A percentile compares a stretch with the other conserved stretches of the same genome.
Evolutionary conservation across 257 asterid genomes (phyloP).

Genomic region (Ligustrum vulgare): DNA sequence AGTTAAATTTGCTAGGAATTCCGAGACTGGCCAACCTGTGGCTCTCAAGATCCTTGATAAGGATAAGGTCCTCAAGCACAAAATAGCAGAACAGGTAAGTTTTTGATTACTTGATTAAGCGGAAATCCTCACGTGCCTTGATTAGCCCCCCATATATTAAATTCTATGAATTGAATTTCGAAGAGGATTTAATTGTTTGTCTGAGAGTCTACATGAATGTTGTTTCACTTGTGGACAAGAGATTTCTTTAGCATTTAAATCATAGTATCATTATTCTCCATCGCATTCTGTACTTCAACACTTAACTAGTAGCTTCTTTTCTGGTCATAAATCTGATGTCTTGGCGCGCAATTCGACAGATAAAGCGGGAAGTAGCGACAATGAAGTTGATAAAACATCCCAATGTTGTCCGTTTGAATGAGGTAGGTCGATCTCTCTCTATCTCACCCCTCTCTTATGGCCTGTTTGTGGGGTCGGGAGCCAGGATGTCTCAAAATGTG

Average conservation of each 20-base stretch:
- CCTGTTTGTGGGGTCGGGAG: background rate
- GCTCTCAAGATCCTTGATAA: slow-evolving; percentile 92
- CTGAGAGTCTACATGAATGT: background rate
- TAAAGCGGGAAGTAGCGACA: slow-evolving; percentile 85
- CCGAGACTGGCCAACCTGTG: slow-evolving; percentile 72
- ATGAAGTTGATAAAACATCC: slow-evolving; percentile 94
- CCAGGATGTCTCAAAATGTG: slow-evolving; percentile 13
- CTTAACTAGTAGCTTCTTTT: slow-evolving; percentile 7
- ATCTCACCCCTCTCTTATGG: slow-evolving; percentile 5
- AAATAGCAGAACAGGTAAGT: slow-evolving; percentile 89
- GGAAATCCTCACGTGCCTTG: background rate
- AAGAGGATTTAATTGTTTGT: background rate
- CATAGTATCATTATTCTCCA: background rate
- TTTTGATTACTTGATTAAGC: background rate
- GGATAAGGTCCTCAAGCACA: slow-evolving; percentile 88
- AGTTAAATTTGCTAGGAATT: slow-evolving; percentile 81
- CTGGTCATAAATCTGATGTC: slow-evolving; percentile 10
- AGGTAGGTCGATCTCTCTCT: slow-evolving; percentile 48
- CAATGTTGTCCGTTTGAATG: slow-evolving; percentile 71
- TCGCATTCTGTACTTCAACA: background rate
- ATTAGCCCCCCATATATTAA: background rate
- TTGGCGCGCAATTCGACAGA: slow-evolving; percentile 41
- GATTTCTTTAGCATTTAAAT: background rate
- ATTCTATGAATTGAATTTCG: background rate
- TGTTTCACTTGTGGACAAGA: background rate